Evolutionary conservation across 179 eudicot species (phyloP).

Genomic region (Carnegiea gigantea): DNA sequence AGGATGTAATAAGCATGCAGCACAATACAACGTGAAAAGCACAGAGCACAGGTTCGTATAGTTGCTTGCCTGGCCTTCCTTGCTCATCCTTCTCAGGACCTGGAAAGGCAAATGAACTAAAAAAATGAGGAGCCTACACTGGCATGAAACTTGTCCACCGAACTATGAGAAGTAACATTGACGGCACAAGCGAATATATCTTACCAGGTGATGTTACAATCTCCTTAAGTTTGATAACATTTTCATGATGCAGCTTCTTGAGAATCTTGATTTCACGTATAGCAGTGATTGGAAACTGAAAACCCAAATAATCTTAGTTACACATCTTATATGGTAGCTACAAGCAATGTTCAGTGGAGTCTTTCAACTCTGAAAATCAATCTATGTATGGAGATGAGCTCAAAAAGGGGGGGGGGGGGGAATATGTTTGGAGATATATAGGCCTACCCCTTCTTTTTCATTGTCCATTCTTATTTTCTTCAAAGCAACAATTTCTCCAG

Average conservation of each 20-base stretch:
- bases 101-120: constrained; percentile 27
- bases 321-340: background rate
- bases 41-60: constrained; percentile 1
- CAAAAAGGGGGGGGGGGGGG: too few species aligned
- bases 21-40: background rate
- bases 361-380: background rate
- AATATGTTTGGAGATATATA: too few species aligned
- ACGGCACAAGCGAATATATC: background rate
- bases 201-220: constrained; percentile 93
- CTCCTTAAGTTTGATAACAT: constrained; percentile 87
- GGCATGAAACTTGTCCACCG: background rate
- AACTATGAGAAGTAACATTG: background rate
- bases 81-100: constrained; percentile 88
- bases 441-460: constrained; percentile 85
- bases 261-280: constrained; percentile 93
- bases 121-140: constrained; percentile 1
- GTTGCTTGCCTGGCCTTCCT: constrained; percentile 64
- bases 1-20: background rate
- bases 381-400: background rate
- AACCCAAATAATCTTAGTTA: constrained; percentile 18
- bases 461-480: constrained; percentile 93
- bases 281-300: constrained; percentile 95
- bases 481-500: constrained; percentile 93
- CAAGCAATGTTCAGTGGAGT: background rate
- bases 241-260: constrained; percentile 95